These are phyloP conservation scores for Pochonia chlamydosporia DNA, from an alignment of 2,329 filamentous ascomycete genomes.

Conservation along the genomic window DNA sequence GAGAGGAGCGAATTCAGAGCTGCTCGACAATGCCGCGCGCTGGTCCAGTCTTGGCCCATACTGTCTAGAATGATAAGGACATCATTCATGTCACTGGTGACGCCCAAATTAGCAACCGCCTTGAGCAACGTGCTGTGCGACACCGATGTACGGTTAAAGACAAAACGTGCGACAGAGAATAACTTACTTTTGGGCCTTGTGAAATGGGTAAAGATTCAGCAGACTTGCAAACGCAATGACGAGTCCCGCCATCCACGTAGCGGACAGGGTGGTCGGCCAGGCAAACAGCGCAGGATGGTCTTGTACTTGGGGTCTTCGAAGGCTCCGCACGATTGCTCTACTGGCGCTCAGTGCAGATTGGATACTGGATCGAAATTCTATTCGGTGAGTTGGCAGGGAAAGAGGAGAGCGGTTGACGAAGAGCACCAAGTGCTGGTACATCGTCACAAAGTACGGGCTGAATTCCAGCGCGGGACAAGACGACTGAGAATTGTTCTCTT, in stretches of 20 bases:
- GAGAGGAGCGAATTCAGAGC: not conserved
- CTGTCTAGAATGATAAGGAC: not conserved
- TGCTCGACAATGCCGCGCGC: not conserved
- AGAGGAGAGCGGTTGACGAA: constrained; percentile 28
- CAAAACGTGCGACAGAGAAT: no score
- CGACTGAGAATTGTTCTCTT: constrained; percentile 7
- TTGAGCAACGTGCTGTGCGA: not conserved
- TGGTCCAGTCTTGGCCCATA: not conserved
- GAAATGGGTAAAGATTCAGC: constrained; percentile 9
- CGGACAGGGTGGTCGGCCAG: constrained; percentile 29
- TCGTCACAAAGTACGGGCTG: constrained; percentile 20
- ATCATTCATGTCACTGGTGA: not conserved
- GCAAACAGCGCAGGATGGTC: constrained; percentile 17
- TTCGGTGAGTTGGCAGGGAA: constrained; percentile 20
- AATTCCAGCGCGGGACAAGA: not conserved
- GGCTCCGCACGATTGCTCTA: constrained; percentile 18
- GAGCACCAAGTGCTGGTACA: constrained; percentile 26
- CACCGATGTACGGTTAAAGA: no score
- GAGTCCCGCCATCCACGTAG: constrained; percentile 30
- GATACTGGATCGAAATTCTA: constrained; percentile 23
- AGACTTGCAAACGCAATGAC: constrained; percentile 27
- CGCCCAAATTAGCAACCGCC: not conserved
- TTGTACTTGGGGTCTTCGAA: constrained; percentile 15
- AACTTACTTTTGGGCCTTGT: not conserved
- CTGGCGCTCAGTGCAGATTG: constrained; percentile 24